Conservation (phyloP, 805 yeast genomes). For the Limtongia smithiae region DNA sequence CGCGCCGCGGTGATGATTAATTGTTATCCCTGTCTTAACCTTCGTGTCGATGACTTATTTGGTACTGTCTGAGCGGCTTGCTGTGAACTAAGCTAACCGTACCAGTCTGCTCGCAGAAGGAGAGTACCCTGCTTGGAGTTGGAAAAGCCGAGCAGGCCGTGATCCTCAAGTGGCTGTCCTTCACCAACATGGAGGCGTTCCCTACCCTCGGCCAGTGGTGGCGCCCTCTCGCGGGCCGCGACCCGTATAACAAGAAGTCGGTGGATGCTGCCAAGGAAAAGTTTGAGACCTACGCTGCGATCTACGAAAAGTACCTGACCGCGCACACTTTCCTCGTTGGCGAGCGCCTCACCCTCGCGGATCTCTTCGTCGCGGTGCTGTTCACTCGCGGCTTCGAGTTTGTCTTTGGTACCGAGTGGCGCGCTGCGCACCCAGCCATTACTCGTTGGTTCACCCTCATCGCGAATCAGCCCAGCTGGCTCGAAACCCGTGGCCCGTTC, state of each 20-base stretch:
- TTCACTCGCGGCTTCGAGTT: constrained; percentile 53
- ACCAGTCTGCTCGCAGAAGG: constrained; percentile 28
- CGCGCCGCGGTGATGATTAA: neutral
- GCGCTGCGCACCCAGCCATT: constrained; percentile 56
- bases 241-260: constrained; percentile 73
- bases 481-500: constrained; percentile 46
- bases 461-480: constrained; percentile 45
- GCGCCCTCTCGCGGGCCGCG: constrained; percentile 57
- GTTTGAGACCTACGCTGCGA: constrained; percentile 10
- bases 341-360: constrained; percentile 65
- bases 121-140: constrained; percentile 59
- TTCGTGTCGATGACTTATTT: constrained; percentile 13
- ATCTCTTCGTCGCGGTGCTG: constrained; percentile 51
- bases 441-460: constrained; percentile 71
- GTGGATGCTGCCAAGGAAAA: constrained; percentile 48
- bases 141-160: constrained; percentile 58
- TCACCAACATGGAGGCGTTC: constrained; percentile 66
- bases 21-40: constrained; percentile 45
- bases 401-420: constrained; percentile 65
- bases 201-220: constrained; percentile 49
- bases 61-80: constrained; percentile 2
- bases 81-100: neutral
- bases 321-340: constrained; percentile 67
- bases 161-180: constrained; percentile 73
- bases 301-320: constrained; percentile 52